Conservation (phyloP, 2,329 filamentous ascomycete species). For the Chalara sp. region DNA sequence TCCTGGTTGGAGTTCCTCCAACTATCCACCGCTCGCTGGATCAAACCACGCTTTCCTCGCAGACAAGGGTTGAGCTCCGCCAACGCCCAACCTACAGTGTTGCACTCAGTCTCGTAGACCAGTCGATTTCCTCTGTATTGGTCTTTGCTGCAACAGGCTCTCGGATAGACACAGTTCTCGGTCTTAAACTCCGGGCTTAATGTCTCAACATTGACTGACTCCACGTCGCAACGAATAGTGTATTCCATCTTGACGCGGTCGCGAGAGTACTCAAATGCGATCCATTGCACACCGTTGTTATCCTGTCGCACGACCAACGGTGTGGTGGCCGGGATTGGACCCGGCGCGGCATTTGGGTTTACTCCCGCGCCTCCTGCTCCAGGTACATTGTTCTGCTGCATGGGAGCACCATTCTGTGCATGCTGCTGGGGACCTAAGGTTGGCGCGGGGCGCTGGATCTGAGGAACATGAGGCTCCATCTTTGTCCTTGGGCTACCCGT, state of each 20-base stretch:
- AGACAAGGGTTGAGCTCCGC: conserved; percentile 88
- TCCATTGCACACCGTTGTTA: conserved; percentile 96
- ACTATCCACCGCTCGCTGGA: conserved; percentile 94
- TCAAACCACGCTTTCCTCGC: conserved; percentile 88
- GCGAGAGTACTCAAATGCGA: conserved; percentile 94
- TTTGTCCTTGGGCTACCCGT: conserved; percentile 56
- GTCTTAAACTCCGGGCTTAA: conserved; percentile 87
- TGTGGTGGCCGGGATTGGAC: conserved; percentile 93
- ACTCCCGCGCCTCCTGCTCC: conserved; percentile 49
- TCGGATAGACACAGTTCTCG: conserved; percentile 96
- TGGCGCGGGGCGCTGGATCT: conserved; percentile 53
- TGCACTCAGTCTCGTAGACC: conserved; percentile 97
- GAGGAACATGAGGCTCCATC: conserved; percentile 55
- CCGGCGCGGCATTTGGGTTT: conserved; percentile 87
- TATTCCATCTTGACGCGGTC: conserved; percentile 99
- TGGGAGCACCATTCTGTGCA: conserved; percentile 33
- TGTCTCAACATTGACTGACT: conserved; percentile 87
- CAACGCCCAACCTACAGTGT: conserved; percentile 98
- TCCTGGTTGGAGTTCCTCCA: conserved; percentile 99
- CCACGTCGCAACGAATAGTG: conserved; percentile 94
- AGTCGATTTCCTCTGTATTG: conserved; percentile 93
- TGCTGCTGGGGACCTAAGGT: conserved; percentile 38
- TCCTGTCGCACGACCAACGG: conserved; percentile 91
- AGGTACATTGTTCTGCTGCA: conserved; percentile 33
- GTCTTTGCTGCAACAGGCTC: conserved; percentile 90